Evolutionary conservation across 2,329 filamentous ascomycete species (phyloP), one percentile per base, ranked within the genome.

Genomic region (Neopestalotiopsis rosae): DNA sequence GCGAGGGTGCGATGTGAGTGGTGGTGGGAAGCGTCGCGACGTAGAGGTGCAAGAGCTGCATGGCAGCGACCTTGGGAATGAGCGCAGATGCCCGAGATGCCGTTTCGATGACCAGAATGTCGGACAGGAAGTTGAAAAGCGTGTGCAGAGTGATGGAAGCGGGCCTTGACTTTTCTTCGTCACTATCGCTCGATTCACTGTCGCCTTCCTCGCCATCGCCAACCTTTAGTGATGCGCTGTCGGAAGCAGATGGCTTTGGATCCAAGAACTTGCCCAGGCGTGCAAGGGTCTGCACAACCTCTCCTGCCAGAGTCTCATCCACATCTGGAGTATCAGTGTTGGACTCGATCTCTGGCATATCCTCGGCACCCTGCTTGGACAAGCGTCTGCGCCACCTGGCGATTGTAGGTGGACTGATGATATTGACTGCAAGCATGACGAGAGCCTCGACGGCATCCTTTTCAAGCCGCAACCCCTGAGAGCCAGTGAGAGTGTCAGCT

Each of bases 221-320:
- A 2, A 83, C 82, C 7, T 80, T 80, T 2, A 83, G 80, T 1
- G 83, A 79, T 12, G 81, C 81, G 20, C 81, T 79, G 20, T 84
- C 83, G 5, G 79, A 77, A 72, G 79, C 72, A 77, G 81, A 83
- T 78, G 85, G 83, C 71, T 91, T 93, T 88, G 88, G 75, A 83
- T 90, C 70, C 86, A 90, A 80, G 69, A 85, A 85, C 28, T 83
- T 89, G 57, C 91, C 93, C 0, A 99, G 84, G 84, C 97, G 97
- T 49, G 95, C 86, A 45, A 97, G 84, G 71, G 97, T 94, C 72
- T 94, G 92, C 4, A 93, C 89, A 13, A 90, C 90, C 77, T 97
- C 94, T 57, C 89, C 86, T 1, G 93, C 93, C n/a, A 98, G 84
- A 10, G 90, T 86, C 75, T 96, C 91, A 17, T 91, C 90, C 7